Evolutionary conservation across 192 early-diverging fungal species (phyloP).

Genomic region (Coemansia sp.): DNA sequence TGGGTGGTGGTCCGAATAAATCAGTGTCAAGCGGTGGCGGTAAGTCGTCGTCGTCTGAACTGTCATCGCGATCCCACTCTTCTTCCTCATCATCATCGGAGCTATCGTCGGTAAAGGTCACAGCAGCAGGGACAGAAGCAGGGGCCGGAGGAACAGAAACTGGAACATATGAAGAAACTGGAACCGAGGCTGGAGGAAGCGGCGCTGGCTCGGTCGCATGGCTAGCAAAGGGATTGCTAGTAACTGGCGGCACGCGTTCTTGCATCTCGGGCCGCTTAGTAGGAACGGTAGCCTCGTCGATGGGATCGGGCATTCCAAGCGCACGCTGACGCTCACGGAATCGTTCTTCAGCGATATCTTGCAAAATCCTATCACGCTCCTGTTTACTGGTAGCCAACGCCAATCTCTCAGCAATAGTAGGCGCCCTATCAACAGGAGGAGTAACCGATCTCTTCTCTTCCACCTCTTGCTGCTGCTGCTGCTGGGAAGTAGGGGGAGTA

Average conservation of each 20-base stretch:
- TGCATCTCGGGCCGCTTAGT: slow-evolving; percentile 24
- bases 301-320: slow-evolving; percentile 31
- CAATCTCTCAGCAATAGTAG: slow-evolving; percentile 40
- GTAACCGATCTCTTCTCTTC: not conserved
- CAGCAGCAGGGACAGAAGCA: not conserved
- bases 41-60: slow-evolving; percentile 41
- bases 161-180: not conserved
- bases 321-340: slow-evolving; percentile 52
- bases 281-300: not conserved
- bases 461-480: not conserved
- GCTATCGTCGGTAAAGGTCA: slow-evolving; percentile 28
- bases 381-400: slow-evolving; percentile 33
- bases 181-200: not conserved
- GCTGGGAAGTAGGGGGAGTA: not conserved
- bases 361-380: slow-evolving; percentile 45
- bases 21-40: not conserved
- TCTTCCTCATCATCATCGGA: slow-evolving; percentile 19
- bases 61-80: slow-evolving; percentile 52
- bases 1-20: not conserved
- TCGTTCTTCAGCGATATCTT: slow-evolving; percentile 51
- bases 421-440: slow-evolving; percentile 6
- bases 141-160: not conserved
- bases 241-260: slow-evolving; percentile 6
- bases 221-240: slow-evolving; percentile 35
- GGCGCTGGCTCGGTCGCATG: not conserved